Evolutionary conservation across 73 alveolate genomes (phyloP).

Genomic region (Tetrahymena borealis): DNA sequence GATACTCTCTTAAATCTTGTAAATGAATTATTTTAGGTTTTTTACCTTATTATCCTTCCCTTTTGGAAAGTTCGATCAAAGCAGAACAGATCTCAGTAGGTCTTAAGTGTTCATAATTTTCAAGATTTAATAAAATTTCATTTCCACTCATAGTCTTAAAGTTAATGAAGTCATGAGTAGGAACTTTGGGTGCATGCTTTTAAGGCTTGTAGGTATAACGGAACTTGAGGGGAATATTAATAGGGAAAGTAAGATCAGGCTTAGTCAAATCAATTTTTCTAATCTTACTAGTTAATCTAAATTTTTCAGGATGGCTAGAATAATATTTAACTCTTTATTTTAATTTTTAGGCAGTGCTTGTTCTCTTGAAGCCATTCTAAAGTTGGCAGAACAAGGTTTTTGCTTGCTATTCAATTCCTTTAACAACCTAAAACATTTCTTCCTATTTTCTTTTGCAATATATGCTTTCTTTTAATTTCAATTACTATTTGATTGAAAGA

Average conservation of each 20-base stretch:
- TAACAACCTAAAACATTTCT: background rate
- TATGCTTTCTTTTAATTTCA: background rate
- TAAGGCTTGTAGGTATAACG: background rate
- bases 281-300: background rate
- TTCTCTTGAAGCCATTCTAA: background rate
- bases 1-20: background rate
- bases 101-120: constrained; percentile 44
- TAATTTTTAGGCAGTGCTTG: background rate
- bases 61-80: constrained; percentile 37
- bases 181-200: background rate
- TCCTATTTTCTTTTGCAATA: background rate
- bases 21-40: background rate
- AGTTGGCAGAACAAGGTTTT: background rate
- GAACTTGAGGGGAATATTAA: background rate
- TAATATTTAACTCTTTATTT: background rate
- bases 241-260: background rate
- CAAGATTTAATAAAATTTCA: constrained; percentile 53
- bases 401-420: background rate
- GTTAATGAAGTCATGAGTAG: constrained; percentile 45
- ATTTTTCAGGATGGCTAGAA: background rate
- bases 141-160: constrained; percentile 55
- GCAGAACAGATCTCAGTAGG: constrained; percentile 40
- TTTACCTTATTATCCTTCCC: constrained; percentile 35
- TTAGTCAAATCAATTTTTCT: background rate
- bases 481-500: background rate